Conservation (phyloP, 2,329 filamentous ascomycete genomes). For the Ophiosphaerella narmari region DNA sequence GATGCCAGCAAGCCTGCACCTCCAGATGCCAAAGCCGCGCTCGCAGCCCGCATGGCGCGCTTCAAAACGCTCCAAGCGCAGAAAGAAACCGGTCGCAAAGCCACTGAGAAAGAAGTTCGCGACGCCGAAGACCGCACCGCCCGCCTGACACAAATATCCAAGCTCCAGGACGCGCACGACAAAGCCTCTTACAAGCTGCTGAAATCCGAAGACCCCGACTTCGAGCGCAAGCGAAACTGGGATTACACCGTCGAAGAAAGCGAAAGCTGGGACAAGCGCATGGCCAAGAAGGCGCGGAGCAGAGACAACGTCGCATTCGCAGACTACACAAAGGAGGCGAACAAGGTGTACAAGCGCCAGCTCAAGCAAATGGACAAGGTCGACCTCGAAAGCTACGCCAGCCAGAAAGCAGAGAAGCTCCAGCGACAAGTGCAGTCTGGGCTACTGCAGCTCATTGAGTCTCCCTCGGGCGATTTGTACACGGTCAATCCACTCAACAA, state of each 20-base stretch:
- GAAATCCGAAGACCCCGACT: conserved; percentile 91
- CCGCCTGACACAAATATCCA: conserved; percentile 64
- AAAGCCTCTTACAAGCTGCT: conserved; percentile 90
- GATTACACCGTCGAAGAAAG: conserved; percentile 97
- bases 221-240: conserved; percentile 97
- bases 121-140: conserved; percentile 36
- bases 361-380: conserved; percentile 71
- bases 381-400: conserved; percentile 82
- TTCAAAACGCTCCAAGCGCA: conserved; percentile 88
- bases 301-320: conserved; percentile 87
- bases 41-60: conserved; percentile 60
- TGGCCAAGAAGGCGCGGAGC: conserved; percentile 82
- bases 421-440: conserved; percentile 84
- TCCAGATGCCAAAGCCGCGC: conserved; percentile 37
- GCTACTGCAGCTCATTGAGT: conserved; percentile 90
- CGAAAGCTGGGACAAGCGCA: conserved; percentile 88
- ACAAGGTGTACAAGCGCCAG: conserved; percentile 93
- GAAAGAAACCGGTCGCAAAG: conserved; percentile 60
- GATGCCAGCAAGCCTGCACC: conserved; percentile 8
- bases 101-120: conserved; percentile 57
- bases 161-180: conserved; percentile 83
- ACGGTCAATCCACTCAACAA: conserved; percentile 92
- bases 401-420: conserved; percentile 81
- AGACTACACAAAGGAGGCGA: conserved; percentile 84
- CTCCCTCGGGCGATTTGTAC: conserved; percentile 84